A percentile compares a stretch with the other conserved stretches of the same genome.
phyloP scores from a whole-genome alignment of 768 basidiomycete genomes.

The Hortiboletus flavorubellus region DNA sequence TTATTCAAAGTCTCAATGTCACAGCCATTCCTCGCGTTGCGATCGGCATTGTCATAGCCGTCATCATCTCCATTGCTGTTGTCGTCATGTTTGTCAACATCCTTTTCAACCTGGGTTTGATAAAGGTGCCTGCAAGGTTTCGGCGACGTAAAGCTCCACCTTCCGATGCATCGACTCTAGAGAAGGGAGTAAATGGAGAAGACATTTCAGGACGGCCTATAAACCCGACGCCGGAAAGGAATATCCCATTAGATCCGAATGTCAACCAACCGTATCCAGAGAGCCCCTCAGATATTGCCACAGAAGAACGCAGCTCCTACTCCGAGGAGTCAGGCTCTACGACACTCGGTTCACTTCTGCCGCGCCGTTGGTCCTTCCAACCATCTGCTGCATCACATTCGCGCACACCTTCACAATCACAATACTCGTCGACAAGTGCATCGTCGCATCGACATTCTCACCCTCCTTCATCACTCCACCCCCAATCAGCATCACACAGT shows the following conservation, averaged over 20 bases:
- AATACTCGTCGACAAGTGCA: slow-evolving; percentile 28
- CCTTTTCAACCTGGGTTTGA: slow-evolving; percentile 45
- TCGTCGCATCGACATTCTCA: slow-evolving; percentile 31
- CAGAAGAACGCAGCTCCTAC: slow-evolving; percentile 26
- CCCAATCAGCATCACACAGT: slow-evolving; percentile 28
- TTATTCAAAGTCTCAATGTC: slow-evolving; percentile 61
- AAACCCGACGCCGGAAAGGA: slow-evolving; percentile 54
- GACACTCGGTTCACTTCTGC: slow-evolving; percentile 33
- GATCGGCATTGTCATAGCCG: slow-evolving; percentile 71
- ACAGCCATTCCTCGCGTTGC: slow-evolving; percentile 76
- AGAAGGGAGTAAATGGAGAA: slow-evolving; percentile 27
- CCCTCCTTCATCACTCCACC: slow-evolving; percentile 29
- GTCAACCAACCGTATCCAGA: slow-evolving; percentile 45
- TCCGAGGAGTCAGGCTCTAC: slow-evolving; percentile 36
- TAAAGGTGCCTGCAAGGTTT: slow-evolving; percentile 19
- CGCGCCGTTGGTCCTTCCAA: slow-evolving; percentile 33
- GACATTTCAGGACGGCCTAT: slow-evolving; percentile 35
- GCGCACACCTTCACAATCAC: slow-evolving; percentile 31
- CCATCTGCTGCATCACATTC: slow-evolving; percentile 29
- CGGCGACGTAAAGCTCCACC: slow-evolving; percentile 14
- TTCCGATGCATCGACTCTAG: slow-evolving; percentile 22
- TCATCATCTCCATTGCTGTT: slow-evolving; percentile 68
- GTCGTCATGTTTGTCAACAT: slow-evolving; percentile 69
- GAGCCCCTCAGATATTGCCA: slow-evolving; percentile 24
- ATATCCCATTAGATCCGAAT: slow-evolving; percentile 37